Percentiles rank a stretch among this genome's conserved stretches.
phyloP scores from a whole-genome alignment of 2,329 filamentous ascomycete species.

The Graphilbum sp. region DNA sequence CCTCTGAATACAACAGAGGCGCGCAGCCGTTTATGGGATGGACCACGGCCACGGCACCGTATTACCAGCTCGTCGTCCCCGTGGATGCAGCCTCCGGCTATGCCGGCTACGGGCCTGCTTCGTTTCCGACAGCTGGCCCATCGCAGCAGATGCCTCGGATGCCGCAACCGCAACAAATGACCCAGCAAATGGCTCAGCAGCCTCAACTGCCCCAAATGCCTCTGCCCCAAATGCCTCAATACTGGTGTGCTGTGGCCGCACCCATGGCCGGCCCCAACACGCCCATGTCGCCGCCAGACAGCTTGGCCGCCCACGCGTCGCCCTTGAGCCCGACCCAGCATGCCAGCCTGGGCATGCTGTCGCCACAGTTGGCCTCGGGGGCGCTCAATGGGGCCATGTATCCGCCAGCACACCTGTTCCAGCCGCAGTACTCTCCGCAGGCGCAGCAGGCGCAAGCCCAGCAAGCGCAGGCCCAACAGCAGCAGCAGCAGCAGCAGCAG shows the following conservation, averaged over 20 bases:
- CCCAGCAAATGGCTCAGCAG: not conserved
- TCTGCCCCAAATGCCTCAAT: too few relatives aligned
- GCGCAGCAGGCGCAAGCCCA: not conserved
- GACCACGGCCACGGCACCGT: not conserved
- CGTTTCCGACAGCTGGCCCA: too few relatives aligned
- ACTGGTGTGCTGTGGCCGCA: too few relatives aligned
- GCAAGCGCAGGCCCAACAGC: not conserved
- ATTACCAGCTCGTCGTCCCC: not conserved
- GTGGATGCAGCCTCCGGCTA: not conserved
- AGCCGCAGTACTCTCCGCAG: not conserved
- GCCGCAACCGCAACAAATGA: not conserved
- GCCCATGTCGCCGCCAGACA: too few relatives aligned
- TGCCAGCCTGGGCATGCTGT: not conserved
- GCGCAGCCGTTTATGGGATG: not conserved
- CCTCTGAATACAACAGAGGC: too few relatives aligned
- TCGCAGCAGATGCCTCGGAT: not conserved
- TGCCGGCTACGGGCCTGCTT: not conserved
- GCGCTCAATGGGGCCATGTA: not conserved
- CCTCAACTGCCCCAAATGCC: not conserved
- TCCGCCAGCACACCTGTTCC: not conserved
- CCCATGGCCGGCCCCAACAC: too few relatives aligned
- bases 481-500: not conserved
- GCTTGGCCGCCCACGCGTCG: not conserved
- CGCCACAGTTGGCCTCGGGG: not conserved
- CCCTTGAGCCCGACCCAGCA: not conserved